A percentile compares a stretch with the other conserved stretches of the same genome.
Conservation (phyloP, 2,329 filamentous ascomycete species). For the Cladophialophora yegresii region DNA sequence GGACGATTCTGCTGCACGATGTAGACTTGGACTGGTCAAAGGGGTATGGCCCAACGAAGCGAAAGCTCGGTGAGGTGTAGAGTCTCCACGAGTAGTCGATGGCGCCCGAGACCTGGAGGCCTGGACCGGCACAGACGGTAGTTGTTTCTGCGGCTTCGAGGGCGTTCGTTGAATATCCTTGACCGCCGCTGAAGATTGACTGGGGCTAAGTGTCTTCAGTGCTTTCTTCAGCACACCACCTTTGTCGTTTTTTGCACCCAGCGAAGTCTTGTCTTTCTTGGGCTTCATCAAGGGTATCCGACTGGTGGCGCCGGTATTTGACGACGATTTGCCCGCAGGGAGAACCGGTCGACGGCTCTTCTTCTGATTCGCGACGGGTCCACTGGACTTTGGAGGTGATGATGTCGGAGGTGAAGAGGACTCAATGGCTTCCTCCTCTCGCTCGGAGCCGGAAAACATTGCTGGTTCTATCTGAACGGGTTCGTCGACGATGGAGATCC, state of each 20-base stretch:
- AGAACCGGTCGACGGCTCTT: constrained; percentile 34
- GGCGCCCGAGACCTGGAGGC: constrained; percentile 16
- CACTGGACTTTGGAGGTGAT: constrained; percentile 16
- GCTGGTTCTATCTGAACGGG: constrained; percentile 22
- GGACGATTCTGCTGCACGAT: constrained; percentile 23
- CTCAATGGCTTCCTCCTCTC: constrained; percentile 14
- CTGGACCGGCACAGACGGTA: constrained; percentile 13
- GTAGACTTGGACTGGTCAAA: constrained; percentile 30
- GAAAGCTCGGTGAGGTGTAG: constrained; percentile 20
- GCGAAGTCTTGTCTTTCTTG: constrained; percentile 23
- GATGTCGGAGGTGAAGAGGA: constrained; percentile 19
- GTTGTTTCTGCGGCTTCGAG: constrained; percentile 21
- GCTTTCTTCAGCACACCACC: constrained; percentile 35
- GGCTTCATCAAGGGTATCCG: constrained; percentile 25
- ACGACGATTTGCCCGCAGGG: constrained; percentile 20
- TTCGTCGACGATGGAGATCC: constrained; percentile 30
- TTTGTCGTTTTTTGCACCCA: constrained; percentile 29
- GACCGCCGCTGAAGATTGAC: constrained; percentile 32
- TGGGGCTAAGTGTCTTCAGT: constrained; percentile 35
- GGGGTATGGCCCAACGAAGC: constrained; percentile 29
- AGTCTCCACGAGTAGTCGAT: constrained; percentile 22
- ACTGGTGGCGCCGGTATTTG: constrained; percentile 17
- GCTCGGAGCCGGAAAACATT: constrained; percentile 15
- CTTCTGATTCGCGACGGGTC: constrained; percentile 37
- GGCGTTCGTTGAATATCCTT: constrained; percentile 26